Percentiles rank a stretch among this genome's conserved stretches.
Evolutionary conservation across 208 protist genomes (phyloP).

Genomic region (Leishmania major): DNA sequence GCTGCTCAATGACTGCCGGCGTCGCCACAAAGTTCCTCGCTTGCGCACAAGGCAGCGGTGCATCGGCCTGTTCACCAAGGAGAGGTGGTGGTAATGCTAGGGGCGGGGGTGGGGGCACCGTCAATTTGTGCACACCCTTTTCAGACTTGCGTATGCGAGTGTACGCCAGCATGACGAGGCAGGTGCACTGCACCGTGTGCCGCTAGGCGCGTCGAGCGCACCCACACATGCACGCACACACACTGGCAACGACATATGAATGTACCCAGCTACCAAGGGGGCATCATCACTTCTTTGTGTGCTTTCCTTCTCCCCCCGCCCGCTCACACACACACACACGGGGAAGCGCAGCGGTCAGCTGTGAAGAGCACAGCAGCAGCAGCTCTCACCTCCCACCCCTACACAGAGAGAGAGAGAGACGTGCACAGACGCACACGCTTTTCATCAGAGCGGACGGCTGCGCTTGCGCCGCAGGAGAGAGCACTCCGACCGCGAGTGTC

Average conservation of each 20-base stretch:
- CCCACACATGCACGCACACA: neutral
- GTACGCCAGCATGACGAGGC: neutral
- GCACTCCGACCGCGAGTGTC: slow-evolving; percentile 75
- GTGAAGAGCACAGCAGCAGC: slow-evolving; percentile 1
- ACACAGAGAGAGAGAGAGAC: slow-evolving; percentile 1
- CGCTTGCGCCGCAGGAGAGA: slow-evolving; percentile 72
- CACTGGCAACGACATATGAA: neutral
- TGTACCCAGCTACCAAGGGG: neutral
- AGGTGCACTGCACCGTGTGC: neutral
- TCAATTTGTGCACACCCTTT: neutral
- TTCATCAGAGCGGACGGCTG: slow-evolving; percentile 26
- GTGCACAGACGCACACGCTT: neutral
- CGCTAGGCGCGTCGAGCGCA: neutral
- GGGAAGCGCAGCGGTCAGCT: neutral
- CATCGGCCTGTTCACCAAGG: neutral
- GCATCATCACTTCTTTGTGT: neutral
- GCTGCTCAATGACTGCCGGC: neutral
- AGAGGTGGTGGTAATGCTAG: neutral
- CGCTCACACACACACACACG: neutral
- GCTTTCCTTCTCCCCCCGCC: neutral
- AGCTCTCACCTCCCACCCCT: neutral
- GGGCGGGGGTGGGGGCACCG: neutral
- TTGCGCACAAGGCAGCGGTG: neutral
- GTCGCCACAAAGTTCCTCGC: neutral
- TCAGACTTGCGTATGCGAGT: neutral